Conservation (phyloP, 2,329 filamentous ascomycete species). For the Sporothrix euskadiensis region DNA sequence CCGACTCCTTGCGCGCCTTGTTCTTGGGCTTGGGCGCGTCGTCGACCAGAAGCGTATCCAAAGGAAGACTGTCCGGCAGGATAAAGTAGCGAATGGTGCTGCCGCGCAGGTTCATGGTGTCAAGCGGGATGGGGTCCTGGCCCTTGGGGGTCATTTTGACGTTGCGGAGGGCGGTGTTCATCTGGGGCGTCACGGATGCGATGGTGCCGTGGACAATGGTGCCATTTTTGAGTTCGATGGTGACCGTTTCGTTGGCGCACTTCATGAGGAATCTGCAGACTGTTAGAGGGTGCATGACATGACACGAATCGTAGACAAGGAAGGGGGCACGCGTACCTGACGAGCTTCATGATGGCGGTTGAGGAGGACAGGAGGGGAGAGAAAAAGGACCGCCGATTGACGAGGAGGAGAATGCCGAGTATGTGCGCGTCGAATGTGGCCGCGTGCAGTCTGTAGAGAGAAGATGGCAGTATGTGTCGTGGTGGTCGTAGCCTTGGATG, state of each 20-base stretch:
- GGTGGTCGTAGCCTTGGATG: not conserved
- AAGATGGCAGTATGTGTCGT: not conserved
- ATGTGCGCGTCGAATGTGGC: not conserved
- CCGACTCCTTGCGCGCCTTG: constrained; percentile 92
- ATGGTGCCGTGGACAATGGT: constrained; percentile 97
- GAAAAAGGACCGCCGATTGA: not conserved
- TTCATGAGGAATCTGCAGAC: constrained; percentile 90
- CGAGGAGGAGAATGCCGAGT: not conserved
- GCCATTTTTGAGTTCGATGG: constrained; percentile 97
- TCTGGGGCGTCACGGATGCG: constrained; percentile 92
- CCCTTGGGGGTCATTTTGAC: constrained; percentile 95
- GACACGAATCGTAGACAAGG: not conserved
- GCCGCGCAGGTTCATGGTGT: constrained; percentile 95
- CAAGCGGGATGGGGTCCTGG: constrained; percentile 82
- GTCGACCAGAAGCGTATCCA: constrained; percentile 94
- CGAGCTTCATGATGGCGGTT: constrained; percentile 81
- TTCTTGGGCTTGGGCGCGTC: constrained; percentile 99
- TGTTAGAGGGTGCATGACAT: constrained; percentile 36
- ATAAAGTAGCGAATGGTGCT: constrained; percentile 97
- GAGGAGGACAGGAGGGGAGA: not conserved
- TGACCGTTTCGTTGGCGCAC: constrained; percentile 97
- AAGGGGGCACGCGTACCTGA: constrained; percentile 64
- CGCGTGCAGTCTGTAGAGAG: not conserved
- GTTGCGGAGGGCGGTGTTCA: constrained; percentile 94
- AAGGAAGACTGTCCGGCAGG: constrained; percentile 88